phyloP scores from a whole-genome alignment of 2,329 filamentous ascomycete genomes.

The Aspergillus fructus region DNA sequence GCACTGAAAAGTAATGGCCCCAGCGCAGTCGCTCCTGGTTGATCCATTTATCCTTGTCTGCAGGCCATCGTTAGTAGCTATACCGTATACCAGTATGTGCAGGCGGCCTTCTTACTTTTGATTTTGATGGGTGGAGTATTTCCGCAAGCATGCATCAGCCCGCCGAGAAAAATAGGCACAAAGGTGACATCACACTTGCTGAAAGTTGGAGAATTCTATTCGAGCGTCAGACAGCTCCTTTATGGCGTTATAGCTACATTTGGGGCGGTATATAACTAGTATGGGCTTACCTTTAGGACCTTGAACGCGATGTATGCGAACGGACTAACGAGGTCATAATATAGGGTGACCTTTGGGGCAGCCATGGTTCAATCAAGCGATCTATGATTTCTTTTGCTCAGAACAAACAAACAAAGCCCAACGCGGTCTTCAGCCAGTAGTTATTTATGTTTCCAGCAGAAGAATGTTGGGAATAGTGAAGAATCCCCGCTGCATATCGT shows the following conservation, averaged over 20 bases:
- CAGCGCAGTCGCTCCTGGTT: slow-evolving; percentile 54
- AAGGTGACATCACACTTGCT: slow-evolving; percentile 55
- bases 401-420: background rate
- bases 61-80: background rate
- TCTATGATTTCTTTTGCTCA: background rate
- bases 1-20: slow-evolving; percentile 54
- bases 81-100: background rate
- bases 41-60: slow-evolving; percentile 62
- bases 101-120: slow-evolving; percentile 48
- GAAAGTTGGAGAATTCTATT: slow-evolving; percentile 57
- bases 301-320: slow-evolving; percentile 63
- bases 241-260: background rate
- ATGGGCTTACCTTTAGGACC: slow-evolving; percentile 49
- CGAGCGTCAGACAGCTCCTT: background rate
- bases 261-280: slow-evolving; percentile 2
- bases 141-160: slow-evolving; percentile 57
- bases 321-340: slow-evolving; percentile 59
- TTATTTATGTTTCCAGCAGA: background rate
- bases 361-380: slow-evolving; percentile 36
- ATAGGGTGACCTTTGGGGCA: slow-evolving; percentile 54
- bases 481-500: background rate
- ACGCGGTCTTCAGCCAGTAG: background rate
- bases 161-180: slow-evolving; percentile 60
- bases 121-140: slow-evolving; percentile 57
- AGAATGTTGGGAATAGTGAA: background rate